Evolutionary conservation across 2,329 filamentous ascomycete species (phyloP), one percentile per base, ranked within the genome.

Genomic region (Pyricularia grisea): DNA sequence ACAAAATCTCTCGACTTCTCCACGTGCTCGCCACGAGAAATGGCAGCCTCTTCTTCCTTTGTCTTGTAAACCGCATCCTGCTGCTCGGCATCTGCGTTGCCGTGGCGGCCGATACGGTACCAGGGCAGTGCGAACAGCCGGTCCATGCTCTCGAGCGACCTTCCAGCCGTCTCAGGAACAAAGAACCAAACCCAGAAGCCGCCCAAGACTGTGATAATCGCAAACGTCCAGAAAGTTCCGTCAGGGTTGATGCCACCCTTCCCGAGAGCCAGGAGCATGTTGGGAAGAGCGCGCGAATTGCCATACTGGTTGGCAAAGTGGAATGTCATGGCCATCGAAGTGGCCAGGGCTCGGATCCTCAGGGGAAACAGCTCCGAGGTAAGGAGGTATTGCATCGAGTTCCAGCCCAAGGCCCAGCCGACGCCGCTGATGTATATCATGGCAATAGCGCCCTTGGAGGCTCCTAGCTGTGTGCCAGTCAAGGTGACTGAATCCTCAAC

Each of bases 301-400:
- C 90, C 91, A 75, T 92, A 93, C 77, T 92, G 90, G 78, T 92
- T 92, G 71, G 85, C 88, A 74, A 93, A 93, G 78, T 93, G 90
- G 70, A 92, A 84, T 0, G 87, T 90, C 91, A 93, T 93, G 66
- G 89, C 86, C 75, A 90, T 83, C 0, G 87, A 90, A 0, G 89
- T 90, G 20, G 88, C 86, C 5, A 92, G 77, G 9, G 90, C 90
- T 69, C 91, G 87, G 68, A 93, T 87, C 5, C 90, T 85, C 11
- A 93, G 83, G 1, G 91, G 90, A 80, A 91, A 93, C 71, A 93
- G 84, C 76, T 93, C 91, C 2, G 89, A 89, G 20, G 90, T 92
- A 70, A 93, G 85, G 5, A 93, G 83, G 76, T 93, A 93, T 78
- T 92, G 90, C 82, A 92, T 90, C 0, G 83, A 86, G 79, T 92